phyloP scores from a whole-genome alignment of 2,329 filamentous ascomycete species.

The Pestalotiopsis sp. region DNA sequence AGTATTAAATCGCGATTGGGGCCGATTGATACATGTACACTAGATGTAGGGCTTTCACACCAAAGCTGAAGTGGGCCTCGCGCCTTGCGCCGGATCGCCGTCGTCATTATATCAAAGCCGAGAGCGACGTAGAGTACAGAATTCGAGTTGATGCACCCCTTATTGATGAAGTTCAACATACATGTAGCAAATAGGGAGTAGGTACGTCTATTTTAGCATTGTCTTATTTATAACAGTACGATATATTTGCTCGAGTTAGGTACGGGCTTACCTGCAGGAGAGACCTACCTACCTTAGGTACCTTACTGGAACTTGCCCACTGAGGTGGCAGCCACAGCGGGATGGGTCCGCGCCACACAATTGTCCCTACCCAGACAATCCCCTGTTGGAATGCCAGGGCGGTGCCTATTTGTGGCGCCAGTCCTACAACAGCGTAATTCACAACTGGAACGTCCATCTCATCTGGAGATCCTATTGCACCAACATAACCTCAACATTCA shows the following conservation, averaged over 20 bases:
- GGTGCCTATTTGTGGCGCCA: not conserved
- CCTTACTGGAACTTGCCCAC: no score
- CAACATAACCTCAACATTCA: no score
- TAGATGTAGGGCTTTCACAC: not conserved
- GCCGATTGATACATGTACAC: no score
- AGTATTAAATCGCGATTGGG: no score
- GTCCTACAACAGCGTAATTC: not conserved
- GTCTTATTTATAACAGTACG: no score
- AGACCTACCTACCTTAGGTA: no score
- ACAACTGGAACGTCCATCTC: not conserved
- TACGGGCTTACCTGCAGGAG: no score
- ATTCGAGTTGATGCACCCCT: not conserved
- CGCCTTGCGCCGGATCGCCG: not conserved
- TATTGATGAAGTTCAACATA: no score
- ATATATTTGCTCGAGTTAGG: no score
- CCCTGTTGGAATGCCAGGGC: not conserved
- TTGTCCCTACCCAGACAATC: not conserved
- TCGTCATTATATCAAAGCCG: not conserved
- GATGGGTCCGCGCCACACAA: not conserved
- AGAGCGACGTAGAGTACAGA: not conserved
- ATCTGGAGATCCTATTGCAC: no score
- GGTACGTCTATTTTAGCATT: no score
- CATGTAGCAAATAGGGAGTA: no score
- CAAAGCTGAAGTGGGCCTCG: not conserved
- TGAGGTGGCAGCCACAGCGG: not conserved